phyloP scores from a whole-genome alignment of 345 rosid species.

The Salix exigua region DNA sequence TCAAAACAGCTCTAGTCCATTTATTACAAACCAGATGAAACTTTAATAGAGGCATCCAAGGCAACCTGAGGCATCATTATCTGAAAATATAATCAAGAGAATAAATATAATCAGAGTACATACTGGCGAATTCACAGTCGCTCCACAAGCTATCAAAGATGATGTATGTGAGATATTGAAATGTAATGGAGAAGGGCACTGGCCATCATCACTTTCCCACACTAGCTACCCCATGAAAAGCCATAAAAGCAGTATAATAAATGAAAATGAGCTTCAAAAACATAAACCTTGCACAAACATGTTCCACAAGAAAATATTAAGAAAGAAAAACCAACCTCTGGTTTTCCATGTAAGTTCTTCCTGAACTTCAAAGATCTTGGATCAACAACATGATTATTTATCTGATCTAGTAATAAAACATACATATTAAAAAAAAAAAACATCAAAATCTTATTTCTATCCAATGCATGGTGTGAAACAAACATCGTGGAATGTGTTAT shows the following conservation, averaged over 20 bases:
- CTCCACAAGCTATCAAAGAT: slow-evolving; percentile 81
- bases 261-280: slow-evolving; percentile 1
- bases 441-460: neutral
- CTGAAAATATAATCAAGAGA: neutral
- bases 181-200: slow-evolving; percentile 41
- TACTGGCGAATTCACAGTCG: slow-evolving; percentile 58
- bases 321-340: slow-evolving; percentile 59
- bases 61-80: neutral
- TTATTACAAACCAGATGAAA: neutral
- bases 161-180: slow-evolving; percentile 86
- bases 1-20: neutral
- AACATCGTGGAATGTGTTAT: neutral
- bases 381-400: slow-evolving; percentile 35
- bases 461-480: neutral
- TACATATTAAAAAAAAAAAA: neutral
- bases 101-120: slow-evolving; percentile 16
- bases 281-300: neutral
- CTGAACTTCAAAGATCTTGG: slow-evolving; percentile 65
- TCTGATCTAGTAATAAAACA: slow-evolving; percentile 18
- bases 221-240: slow-evolving; percentile 48
- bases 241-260: neutral
- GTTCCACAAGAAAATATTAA: neutral
- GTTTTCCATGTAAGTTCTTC: slow-evolving; percentile 82
- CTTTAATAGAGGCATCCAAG: neutral
- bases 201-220: slow-evolving; percentile 41